Conservation (phyloP, 2,329 filamentous ascomycete species). For the Exophiala dermatitidis region DNA sequence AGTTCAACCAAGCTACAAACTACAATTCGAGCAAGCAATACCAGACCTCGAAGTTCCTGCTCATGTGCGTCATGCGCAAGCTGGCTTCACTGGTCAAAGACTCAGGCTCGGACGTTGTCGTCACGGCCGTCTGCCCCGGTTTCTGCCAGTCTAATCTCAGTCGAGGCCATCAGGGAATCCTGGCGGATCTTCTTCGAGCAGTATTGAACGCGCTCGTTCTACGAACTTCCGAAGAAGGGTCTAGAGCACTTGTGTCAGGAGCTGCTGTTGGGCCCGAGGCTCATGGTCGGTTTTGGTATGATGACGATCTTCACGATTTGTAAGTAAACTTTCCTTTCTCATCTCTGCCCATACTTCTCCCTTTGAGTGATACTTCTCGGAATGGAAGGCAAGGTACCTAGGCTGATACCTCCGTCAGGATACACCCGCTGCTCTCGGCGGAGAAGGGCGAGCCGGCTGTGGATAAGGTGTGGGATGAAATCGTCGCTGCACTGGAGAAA, state of each 20-base stretch:
- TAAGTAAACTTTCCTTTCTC: neutral
- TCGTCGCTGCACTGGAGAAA: neutral
- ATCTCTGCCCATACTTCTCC: neutral
- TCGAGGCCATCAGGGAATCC: neutral
- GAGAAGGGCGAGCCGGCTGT: neutral
- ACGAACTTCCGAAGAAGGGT: neutral
- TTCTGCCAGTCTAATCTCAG: neutral
- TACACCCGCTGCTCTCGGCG: neutral
- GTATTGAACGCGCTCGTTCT: neutral
- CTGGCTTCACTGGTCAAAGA: neutral
- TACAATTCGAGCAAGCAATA: conserved; percentile 1
- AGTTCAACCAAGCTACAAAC: neutral
- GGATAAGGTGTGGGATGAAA: neutral
- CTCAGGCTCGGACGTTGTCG: neutral
- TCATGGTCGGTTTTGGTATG: neutral
- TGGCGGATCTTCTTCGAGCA: neutral
- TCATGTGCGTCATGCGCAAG: neutral
- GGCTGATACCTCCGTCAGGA: neutral
- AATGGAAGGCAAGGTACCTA: neutral
- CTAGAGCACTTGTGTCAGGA: neutral
- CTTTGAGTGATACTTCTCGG: neutral
- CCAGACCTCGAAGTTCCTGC: neutral
- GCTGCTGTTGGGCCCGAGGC: neutral
- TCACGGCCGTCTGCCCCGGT: neutral
- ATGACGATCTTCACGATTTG: neutral